Percentiles rank a stretch among this genome's conserved stretches.
Conservation (phyloP, 139 green algal species). For the Nannochloris sp. region DNA sequence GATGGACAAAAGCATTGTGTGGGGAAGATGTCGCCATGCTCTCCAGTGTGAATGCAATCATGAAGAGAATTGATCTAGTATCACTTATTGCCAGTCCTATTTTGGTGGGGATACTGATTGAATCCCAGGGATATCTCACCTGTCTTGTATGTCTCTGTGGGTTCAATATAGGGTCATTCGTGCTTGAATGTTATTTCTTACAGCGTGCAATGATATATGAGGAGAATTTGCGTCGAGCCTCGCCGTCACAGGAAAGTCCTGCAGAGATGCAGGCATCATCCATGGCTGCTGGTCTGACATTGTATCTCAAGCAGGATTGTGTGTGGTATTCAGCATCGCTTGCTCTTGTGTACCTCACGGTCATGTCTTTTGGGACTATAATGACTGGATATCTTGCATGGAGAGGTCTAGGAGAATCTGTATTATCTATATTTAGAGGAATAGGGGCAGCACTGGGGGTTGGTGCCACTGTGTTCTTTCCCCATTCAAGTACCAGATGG, state of each 20-base stretch:
- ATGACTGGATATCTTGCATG: conserved; percentile 56
- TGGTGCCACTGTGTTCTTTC: conserved; percentile 51
- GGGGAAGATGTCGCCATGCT: conserved; percentile 22
- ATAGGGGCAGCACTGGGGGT: conserved; percentile 58
- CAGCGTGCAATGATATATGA: conserved; percentile 12
- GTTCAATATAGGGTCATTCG: background rate
- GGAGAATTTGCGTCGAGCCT: conserved; percentile 3
- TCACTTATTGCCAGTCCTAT: conserved; percentile 59
- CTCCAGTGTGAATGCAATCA: conserved; percentile 44
- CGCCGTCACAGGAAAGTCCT: background rate
- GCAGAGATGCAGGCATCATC: background rate
- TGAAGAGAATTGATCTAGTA: conserved; percentile 71
- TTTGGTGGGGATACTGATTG: conserved; percentile 57
- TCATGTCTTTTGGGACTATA: conserved; percentile 48
- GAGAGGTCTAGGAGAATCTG: conserved; percentile 47
- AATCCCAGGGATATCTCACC: conserved; percentile 4
- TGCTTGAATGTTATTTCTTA: too few species aligned
- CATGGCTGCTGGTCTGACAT: background rate
- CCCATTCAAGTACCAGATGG: conserved; percentile 14
- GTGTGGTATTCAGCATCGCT: conserved; percentile 55
- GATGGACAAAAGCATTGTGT: conserved; percentile 45
- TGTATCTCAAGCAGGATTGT: conserved; percentile 48
- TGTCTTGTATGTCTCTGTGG: background rate
- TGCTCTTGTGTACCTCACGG: conserved; percentile 67
- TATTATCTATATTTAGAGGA: conserved; percentile 42